Base-by-base conservation (phyloP, 208 protist species). In the Polymyxa betae region DNA sequence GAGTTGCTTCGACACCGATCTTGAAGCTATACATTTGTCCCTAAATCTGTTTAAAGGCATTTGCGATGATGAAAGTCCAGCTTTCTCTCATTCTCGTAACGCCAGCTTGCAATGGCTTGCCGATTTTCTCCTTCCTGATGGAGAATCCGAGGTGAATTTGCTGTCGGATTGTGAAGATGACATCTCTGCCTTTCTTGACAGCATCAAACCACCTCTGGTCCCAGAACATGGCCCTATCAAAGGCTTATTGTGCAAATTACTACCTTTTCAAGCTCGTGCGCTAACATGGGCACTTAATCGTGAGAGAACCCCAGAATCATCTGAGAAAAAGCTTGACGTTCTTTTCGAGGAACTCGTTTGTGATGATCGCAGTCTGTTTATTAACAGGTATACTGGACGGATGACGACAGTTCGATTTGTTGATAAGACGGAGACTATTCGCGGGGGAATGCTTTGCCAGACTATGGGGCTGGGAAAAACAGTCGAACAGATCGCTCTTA, bases 401-500 rank as follows among this genome's bases (percentile, higher is more conserved):
- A 20, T 82, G n/a, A 82, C 72, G 16, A 43, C n/a, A 16, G 16
- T 38, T 5, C 72, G 72, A 12, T 82, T 82, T n/a, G 12, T n/a
- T 40, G n/a, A 12, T 82, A 5, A 35, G 72, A 35, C 16, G 5
- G 5, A 40, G 12, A 43, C 5, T 82, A 35, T 82, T 5, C 5
- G 12, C 12, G 72, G 72, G 5, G 72, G 72, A 43, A 40, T 82
- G n/a, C 16, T 82, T 20, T 82, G 72, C 72, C 72, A 82, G 72
- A 82, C 72, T 16, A 82, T 82, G 72, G 72, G 72, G 5, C 72
- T 82, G 16, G 72, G 72, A 12, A 82, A 82, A 82, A 82, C 72
- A 45, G 72, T 82, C n/a, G 72, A 82, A n/a, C 5, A 40, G 16
- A 43, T 82, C n/a, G 72, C 72, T 12, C 40, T 82, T 35, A 82